Conservation (phyloP, 1,139 yeast genomes). For the Suzukiozyma palmioleophila region DNA sequence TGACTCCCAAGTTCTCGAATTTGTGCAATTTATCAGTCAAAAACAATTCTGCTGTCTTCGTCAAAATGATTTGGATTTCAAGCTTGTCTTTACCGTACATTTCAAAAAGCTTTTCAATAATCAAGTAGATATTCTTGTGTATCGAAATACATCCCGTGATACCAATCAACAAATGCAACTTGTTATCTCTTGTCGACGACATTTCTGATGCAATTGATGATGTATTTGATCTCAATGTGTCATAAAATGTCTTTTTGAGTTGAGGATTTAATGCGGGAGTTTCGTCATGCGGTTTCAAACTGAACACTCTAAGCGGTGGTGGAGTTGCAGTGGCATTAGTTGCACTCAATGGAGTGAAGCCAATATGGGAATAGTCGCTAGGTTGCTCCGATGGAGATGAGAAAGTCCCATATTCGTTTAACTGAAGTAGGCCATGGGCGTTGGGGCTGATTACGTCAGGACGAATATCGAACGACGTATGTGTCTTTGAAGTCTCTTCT, state of each 20-base stretch:
- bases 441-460: conserved; percentile 14
- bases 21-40: conserved; percentile 20
- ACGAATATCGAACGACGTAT: conserved; percentile 13
- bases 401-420: conserved; percentile 4
- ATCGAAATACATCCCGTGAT: conserved; percentile 26
- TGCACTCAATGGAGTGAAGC: neutral
- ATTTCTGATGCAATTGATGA: conserved; percentile 2
- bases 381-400: neutral
- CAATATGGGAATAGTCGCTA: conserved; percentile 3
- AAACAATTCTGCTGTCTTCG: conserved; percentile 26
- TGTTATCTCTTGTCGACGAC: conserved; percentile 10
- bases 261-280: neutral
- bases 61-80: conserved; percentile 25
- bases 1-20: conserved; percentile 23
- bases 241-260: neutral
- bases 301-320: neutral
- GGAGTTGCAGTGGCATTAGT: neutral
- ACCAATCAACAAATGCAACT: conserved; percentile 24
- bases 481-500: conserved; percentile 5
- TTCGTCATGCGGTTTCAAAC: conserved; percentile 1
- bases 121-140: conserved; percentile 20
- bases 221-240: neutral
- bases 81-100: conserved; percentile 20
- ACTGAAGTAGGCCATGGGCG: conserved; percentile 13
- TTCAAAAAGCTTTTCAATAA: conserved; percentile 25